phyloP scores from a whole-genome alignment of 257 asterid species.

The Linaria vulgaris region DNA sequence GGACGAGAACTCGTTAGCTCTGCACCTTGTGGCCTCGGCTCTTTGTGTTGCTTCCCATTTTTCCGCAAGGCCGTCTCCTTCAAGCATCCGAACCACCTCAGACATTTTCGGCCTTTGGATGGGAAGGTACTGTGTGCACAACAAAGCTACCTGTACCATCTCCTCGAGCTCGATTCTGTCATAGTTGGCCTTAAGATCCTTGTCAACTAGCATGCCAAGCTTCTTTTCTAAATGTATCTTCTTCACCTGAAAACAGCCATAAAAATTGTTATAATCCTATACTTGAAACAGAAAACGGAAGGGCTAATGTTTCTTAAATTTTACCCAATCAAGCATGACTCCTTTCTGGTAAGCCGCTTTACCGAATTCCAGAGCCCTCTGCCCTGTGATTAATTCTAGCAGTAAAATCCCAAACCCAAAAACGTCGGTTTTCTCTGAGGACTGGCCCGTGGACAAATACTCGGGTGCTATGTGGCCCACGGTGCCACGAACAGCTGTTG shows the following conservation, averaged over 20 bases:
- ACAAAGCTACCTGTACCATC: slow-evolving; percentile 79
- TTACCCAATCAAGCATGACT: slow-evolving; percentile 97
- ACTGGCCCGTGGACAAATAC: slow-evolving; percentile 94
- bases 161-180: slow-evolving; percentile 86
- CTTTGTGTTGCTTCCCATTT: slow-evolving; percentile 97
- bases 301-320: not conserved
- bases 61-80: slow-evolving; percentile 95
- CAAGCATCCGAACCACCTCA: slow-evolving; percentile 92
- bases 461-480: slow-evolving; percentile 98
- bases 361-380: slow-evolving; percentile 90
- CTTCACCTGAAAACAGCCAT: slow-evolving; percentile 58
- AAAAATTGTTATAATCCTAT: too few species aligned
- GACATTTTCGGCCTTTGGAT: slow-evolving; percentile 90
- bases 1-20: slow-evolving; percentile 75
- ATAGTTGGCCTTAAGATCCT: slow-evolving; percentile 56
- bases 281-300: not conserved
- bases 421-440: slow-evolving; percentile 94
- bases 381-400: slow-evolving; percentile 89
- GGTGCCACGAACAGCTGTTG: slow-evolving; percentile 97
- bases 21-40: slow-evolving; percentile 60
- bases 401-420: slow-evolving; percentile 92
- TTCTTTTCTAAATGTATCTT: slow-evolving; percentile 85
- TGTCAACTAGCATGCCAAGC: slow-evolving; percentile 79
- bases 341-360: slow-evolving; percentile 89
- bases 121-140: slow-evolving; percentile 92